Evolutionary conservation across 176 grass and related monocot species (phyloP).

Genomic region (Lolium rigidum): DNA sequence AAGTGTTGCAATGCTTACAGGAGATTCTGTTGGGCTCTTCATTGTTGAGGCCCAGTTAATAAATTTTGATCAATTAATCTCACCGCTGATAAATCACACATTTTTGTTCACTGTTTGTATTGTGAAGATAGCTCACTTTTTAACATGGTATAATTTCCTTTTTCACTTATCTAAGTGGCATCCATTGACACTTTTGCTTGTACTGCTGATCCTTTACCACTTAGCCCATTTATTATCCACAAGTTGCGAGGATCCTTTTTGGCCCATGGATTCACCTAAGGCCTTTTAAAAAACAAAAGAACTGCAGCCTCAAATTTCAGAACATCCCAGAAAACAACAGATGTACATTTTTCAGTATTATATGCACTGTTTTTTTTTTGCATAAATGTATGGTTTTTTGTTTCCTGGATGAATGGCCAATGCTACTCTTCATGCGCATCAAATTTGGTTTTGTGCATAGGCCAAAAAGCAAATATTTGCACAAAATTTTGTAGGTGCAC

Average conservation of each 20-base stretch:
- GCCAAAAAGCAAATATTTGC: neutral
- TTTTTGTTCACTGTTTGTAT: neutral
- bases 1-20: slow-evolving; percentile 6
- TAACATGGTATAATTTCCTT: slow-evolving; percentile 10
- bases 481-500: neutral
- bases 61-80: neutral
- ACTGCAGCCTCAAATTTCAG: neutral
- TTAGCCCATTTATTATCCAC: neutral
- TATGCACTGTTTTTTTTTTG: neutral
- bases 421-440: neutral
- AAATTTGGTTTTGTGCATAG: neutral
- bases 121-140: slow-evolving; percentile 5
- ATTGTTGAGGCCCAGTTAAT: neutral
- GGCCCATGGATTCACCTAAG: neutral
- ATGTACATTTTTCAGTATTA: neutral
- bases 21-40: slow-evolving; percentile 15
- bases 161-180: neutral
- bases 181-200: neutral
- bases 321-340: neutral
- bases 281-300: neutral
- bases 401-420: neutral
- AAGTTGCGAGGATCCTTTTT: neutral
- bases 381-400: neutral
- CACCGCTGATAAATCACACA: neutral
- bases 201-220: slow-evolving; percentile 2